Conservation (phyloP, 2,329 filamentous ascomycete genomes). For the Fusarium citri region DNA sequence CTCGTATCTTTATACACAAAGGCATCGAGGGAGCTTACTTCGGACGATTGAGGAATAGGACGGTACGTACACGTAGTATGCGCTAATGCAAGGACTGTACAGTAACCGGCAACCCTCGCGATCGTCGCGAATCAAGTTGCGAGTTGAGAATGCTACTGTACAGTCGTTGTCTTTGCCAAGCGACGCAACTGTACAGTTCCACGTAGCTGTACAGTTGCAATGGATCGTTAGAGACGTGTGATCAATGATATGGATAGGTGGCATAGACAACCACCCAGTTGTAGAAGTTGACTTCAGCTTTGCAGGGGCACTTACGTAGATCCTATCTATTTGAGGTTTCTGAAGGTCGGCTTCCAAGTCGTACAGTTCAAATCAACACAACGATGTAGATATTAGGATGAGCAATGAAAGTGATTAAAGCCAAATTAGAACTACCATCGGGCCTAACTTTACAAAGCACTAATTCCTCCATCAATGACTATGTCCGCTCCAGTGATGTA, state of each 20-base stretch:
- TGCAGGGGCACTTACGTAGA: background rate
- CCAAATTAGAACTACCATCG: background rate
- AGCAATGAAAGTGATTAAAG: background rate
- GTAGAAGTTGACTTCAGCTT: background rate
- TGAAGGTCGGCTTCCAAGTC: too few species aligned
- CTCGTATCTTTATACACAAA: background rate
- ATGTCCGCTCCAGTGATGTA: slow-evolving; percentile 23
- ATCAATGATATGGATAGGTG: background rate
- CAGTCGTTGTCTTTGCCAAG: background rate
- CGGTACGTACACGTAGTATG: background rate
- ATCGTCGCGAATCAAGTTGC: background rate
- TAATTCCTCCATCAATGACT: slow-evolving; percentile 20
- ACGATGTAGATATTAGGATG: background rate
- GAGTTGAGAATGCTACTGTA: background rate
- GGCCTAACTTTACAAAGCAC: slow-evolving; percentile 1
- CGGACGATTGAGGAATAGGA: fast-evolving
- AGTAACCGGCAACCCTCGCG: background rate
- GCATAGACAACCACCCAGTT: background rate
- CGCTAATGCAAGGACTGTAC: slow-evolving; percentile 21
- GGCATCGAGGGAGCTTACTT: fast-evolving
- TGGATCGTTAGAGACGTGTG: background rate
- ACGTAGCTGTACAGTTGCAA: background rate
- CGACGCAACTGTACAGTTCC: background rate
- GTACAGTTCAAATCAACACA: too few species aligned
- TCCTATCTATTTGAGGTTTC: too few species aligned